Percentiles rank a stretch among this genome's conserved stretches.
These are phyloP conservation scores for Rhynchospora pubera DNA, from an alignment of 176 grass and related monocot genomes.

Conservation along the genomic window DNA sequence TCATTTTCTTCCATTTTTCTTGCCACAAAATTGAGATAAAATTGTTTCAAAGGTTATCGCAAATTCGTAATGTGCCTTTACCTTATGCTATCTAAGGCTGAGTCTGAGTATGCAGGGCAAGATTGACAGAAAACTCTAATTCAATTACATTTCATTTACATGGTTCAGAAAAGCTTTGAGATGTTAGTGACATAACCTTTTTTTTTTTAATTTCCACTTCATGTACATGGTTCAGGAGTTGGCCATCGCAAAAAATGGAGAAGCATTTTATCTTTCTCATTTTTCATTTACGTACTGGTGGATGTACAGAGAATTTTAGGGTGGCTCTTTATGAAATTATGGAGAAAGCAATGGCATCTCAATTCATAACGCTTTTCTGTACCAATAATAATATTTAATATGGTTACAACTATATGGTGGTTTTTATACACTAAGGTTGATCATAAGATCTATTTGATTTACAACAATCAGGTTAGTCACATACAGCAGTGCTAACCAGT, in stretches of 20 bases:
- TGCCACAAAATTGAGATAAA: neutral
- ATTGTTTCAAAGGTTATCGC: neutral
- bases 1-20: neutral
- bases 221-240: neutral
- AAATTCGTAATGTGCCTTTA: neutral
- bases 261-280: neutral
- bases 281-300: neutral
- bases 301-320: neutral
- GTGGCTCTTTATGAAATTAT: neutral
- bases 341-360: neutral
- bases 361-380: neutral
- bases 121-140: neutral
- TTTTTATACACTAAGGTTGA: neutral
- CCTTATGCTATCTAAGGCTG: neutral
- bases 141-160: no score
- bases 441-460: neutral
- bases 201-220: neutral
- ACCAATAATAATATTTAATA: neutral
- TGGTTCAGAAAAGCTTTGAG: no score
- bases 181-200: no score
- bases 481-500: neutral
- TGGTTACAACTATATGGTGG: neutral
- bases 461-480: neutral
- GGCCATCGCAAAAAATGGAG: neutral
- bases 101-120: neutral